These are phyloP conservation scores for Pleurotus eryngii DNA, from an alignment of 768 basidiomycete genomes.

Conservation along the genomic window DNA sequence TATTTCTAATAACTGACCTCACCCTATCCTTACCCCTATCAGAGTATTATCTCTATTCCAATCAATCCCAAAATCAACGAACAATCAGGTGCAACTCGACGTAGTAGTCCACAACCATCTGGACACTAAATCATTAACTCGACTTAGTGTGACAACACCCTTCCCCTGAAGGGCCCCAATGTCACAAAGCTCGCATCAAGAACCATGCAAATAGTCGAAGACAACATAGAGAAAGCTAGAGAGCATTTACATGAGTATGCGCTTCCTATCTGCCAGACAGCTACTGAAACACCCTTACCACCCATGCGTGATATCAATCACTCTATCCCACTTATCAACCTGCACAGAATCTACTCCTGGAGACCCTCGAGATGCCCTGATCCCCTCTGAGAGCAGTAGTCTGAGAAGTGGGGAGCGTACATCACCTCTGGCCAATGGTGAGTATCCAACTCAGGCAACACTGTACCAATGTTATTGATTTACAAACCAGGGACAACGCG, in stretches of 20 bases:
- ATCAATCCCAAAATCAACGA: too few relatives aligned
- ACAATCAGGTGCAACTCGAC: too few relatives aligned
- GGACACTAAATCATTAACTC: too few relatives aligned
- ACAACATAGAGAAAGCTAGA: slow-evolving; percentile 2
- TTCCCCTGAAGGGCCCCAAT: slow-evolving; percentile 8
- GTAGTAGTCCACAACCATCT: too few relatives aligned
- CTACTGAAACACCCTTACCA: slow-evolving; percentile 18
- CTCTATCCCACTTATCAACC: slow-evolving; percentile 26
- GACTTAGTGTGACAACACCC: too few relatives aligned
- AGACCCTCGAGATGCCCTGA: slow-evolving; percentile 24
- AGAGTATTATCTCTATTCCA: too few relatives aligned
- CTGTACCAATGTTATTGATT: slow-evolving; percentile 8
- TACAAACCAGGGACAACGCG: slow-evolving; percentile 20
- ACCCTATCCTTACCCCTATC: too few relatives aligned
- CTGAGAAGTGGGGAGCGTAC: slow-evolving; percentile 17
- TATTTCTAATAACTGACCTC: too few relatives aligned
- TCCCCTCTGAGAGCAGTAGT: slow-evolving; percentile 10
- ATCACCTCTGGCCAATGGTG: slow-evolving; percentile 20
- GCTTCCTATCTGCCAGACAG: slow-evolving; percentile 12
- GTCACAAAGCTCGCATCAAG: slow-evolving; percentile 8
- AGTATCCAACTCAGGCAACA: background rate
- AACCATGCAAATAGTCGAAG: slow-evolving; percentile 1
- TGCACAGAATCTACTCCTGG: slow-evolving; percentile 16
- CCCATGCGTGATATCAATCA: slow-evolving; percentile 29
- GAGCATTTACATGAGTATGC: slow-evolving; percentile 11